phyloP scores from a whole-genome alignment of 108 stramenopile genomes.

The Cyclotella kingstonii region DNA sequence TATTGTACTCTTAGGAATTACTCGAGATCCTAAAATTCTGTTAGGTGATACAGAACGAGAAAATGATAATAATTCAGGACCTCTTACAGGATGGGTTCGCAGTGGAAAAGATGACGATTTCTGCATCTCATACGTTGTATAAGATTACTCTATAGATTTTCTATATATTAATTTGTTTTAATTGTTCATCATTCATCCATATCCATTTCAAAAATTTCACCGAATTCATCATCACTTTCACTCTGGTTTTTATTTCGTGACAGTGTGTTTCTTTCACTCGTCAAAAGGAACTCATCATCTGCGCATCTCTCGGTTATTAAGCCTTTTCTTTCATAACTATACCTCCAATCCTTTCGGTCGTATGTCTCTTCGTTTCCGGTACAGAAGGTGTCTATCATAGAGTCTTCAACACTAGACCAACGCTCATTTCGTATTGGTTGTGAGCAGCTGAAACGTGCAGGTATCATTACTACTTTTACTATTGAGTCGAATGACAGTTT shows the following conservation, averaged over 20 bases:
- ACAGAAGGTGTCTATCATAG: conserved; percentile 23
- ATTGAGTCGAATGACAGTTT: conserved; percentile 43
- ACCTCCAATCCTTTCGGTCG: conserved; percentile 35
- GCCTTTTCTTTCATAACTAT: conserved; percentile 14
- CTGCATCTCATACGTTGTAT: not conserved
- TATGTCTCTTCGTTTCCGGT: conserved; percentile 27
- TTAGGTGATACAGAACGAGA: not conserved
- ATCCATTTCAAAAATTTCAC: conserved; percentile 27
- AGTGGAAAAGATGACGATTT: conserved; percentile 20
- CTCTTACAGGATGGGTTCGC: conserved; percentile 26
- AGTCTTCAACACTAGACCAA: conserved; percentile 40
- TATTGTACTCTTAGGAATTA: not conserved
- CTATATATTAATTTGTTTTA: not conserved
- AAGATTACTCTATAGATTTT: not conserved
- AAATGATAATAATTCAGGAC: conserved; percentile 9
- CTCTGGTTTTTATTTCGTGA: not conserved
- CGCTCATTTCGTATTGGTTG: conserved; percentile 16
- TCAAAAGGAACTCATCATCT: conserved; percentile 17
- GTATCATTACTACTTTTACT: conserved; percentile 39
- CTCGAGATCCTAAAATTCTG: not conserved
- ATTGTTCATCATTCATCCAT: conserved; percentile 1
- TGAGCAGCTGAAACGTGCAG: conserved; percentile 25
- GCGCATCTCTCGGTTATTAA: conserved; percentile 5
- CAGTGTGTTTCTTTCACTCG: not conserved
- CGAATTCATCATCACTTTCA: conserved; percentile 9